Evolutionary conservation across 2,329 filamentous ascomycete genomes (phyloP).

Genomic region (Domatiomyces globalis): DNA sequence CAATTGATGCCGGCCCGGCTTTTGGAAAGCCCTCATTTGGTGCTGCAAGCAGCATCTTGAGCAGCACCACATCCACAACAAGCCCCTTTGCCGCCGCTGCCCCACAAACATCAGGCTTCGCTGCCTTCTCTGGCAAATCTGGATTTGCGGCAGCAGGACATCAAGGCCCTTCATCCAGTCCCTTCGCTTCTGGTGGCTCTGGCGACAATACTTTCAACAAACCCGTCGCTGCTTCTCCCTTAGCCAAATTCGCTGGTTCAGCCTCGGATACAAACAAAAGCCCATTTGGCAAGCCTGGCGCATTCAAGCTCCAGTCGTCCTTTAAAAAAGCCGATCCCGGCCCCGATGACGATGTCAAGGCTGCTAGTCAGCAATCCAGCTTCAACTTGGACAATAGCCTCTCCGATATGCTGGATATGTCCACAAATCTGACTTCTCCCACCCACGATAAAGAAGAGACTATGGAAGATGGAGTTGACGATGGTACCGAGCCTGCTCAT

Average conservation of each 20-base stretch:
- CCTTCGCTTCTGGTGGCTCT: constrained; percentile 19
- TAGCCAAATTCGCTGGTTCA: constrained; percentile 7
- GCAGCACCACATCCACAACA: constrained; percentile 4
- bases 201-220: constrained; percentile 21
- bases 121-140: constrained; percentile 18
- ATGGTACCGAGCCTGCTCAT: constrained; percentile 8
- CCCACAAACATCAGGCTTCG: constrained; percentile 16
- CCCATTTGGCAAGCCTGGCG: constrained; percentile 14
- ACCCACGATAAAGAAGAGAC: constrained; percentile 19
- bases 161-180: constrained; percentile 22
- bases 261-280: constrained; percentile 18
- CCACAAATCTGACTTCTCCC: constrained; percentile 10
- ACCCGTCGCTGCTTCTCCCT: constrained; percentile 17
- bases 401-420: constrained; percentile 25
- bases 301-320: constrained; percentile 31
- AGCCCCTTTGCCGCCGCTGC: constrained; percentile 12
- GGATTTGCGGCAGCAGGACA: constrained; percentile 21
- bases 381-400: constrained; percentile 29
- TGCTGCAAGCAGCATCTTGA: constrained; percentile 4
- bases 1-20: constrained; percentile 26
- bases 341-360: constrained; percentile 25
- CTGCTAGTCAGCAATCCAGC: constrained; percentile 8
- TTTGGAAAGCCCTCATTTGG: constrained; percentile 21
- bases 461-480: constrained; percentile 15
- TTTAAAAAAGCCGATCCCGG: constrained; percentile 27